A percentile compares a stretch with the other conserved stretches of the same genome.
phyloP scores from a whole-genome alignment of 805 yeast genomes.

The Pichia sporocuriosa region DNA sequence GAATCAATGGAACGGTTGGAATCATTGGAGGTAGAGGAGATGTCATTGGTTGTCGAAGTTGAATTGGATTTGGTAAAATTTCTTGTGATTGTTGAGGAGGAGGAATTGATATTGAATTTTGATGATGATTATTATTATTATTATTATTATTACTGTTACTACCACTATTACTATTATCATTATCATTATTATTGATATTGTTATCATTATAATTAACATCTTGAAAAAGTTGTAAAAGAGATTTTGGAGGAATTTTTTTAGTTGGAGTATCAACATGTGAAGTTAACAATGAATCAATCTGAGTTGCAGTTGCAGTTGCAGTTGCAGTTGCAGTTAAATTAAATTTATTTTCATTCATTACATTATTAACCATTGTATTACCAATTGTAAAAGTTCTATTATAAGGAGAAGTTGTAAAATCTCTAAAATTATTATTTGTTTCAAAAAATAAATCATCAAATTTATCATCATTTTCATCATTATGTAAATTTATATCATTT shows the following conservation, averaged over 20 bases:
- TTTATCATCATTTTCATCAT: conserved; percentile 18
- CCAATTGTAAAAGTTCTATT: conserved; percentile 15
- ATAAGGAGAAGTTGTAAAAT: conserved; percentile 11
- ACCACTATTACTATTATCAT: neutral
- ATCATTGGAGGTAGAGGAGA: too few relatives aligned
- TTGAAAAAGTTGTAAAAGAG: conserved; percentile 64
- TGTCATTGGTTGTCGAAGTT: conserved; percentile 3
- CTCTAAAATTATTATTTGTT: conserved; percentile 4
- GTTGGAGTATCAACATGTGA: conserved; percentile 19
- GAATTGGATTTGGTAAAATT: neutral
- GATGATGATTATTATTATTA: neutral
- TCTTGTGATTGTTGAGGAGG: conserved; percentile 2
- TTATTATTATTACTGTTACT: conserved; percentile 2
- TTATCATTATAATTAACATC: conserved; percentile 26
- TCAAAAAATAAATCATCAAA: conserved; percentile 10
- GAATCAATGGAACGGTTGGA: too few relatives aligned
- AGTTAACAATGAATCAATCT: conserved; percentile 11
- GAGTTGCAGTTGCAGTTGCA: conserved; percentile 14
- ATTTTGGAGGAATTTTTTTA: conserved; percentile 58
- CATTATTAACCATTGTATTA: conserved; percentile 16
- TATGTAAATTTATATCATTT: conserved; percentile 46
- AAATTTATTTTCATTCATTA: neutral
- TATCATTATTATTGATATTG: conserved; percentile 1
- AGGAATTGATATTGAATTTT: conserved; percentile 1
- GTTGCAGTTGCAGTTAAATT: conserved; percentile 14